Evolutionary conservation across 1,284 basidiomycete species (phyloP).

Genomic region (Cystobasidiaceae sp.): DNA sequence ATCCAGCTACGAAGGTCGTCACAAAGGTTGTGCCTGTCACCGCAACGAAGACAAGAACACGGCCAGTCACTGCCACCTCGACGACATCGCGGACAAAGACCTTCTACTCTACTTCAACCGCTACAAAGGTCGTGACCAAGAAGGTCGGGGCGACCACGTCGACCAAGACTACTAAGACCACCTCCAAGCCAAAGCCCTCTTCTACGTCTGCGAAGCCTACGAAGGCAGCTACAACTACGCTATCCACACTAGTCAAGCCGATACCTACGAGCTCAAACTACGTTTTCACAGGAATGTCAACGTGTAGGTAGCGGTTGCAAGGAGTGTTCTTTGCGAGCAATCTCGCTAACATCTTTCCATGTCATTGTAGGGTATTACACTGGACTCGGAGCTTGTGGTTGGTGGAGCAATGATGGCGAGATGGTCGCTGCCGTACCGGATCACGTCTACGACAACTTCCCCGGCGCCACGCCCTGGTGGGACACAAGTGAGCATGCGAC

Average conservation of each 20-base stretch:
- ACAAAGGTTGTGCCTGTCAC: slow-evolving; percentile 8
- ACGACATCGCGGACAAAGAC: slow-evolving; percentile 7
- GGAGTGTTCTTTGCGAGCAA: background rate
- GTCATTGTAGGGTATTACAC: slow-evolving; percentile 48
- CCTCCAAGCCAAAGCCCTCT: background rate
- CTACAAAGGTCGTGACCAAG: slow-evolving; percentile 13
- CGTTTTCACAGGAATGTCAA: slow-evolving; percentile 10
- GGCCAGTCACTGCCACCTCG: background rate
- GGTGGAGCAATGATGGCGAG: slow-evolving; percentile 55
- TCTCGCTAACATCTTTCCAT: background rate
- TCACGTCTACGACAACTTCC: slow-evolving; percentile 57
- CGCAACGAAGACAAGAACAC: slow-evolving; percentile 4
- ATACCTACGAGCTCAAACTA: slow-evolving; percentile 12
- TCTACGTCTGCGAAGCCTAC: background rate
- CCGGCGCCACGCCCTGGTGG: slow-evolving; percentile 42
- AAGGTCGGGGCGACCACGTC: background rate
- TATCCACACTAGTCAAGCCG: slow-evolving; percentile 1
- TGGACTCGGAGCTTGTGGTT: slow-evolving; percentile 67
- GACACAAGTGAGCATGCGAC: slow-evolving; percentile 51
- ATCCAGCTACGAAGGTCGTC: background rate
- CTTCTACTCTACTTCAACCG: background rate
- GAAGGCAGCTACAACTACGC: slow-evolving; percentile 1
- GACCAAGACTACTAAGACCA: background rate
- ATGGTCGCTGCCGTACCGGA: slow-evolving; percentile 60
- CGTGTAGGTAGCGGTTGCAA: background rate